Conservation (phyloP, 495 filamentous ascomycete genomes). For the Talaromyces proteolyticus region DNA sequence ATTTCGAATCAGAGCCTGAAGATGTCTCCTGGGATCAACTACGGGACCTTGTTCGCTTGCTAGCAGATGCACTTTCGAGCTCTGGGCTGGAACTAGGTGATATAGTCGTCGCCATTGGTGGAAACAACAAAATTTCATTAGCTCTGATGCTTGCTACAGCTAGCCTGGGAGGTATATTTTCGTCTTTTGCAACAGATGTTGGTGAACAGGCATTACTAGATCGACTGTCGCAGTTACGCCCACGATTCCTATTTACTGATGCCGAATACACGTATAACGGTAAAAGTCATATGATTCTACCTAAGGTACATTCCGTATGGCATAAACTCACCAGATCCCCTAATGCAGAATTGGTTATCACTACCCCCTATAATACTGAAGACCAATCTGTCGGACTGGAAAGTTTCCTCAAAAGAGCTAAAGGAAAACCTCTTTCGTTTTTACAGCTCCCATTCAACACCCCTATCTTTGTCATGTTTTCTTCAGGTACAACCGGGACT, state of each 20-base stretch:
- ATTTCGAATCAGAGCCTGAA: conserved; percentile 44
- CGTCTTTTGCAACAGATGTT: conserved; percentile 65
- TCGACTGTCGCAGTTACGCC: conserved; percentile 58
- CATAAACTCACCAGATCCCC: conserved; percentile 23
- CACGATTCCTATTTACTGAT: conserved; percentile 64
- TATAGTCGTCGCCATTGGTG: conserved; percentile 61
- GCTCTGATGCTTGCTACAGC: conserved; percentile 49
- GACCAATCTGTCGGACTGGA: conserved; percentile 34
- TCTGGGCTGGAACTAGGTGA: conserved; percentile 54
- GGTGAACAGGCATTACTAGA: conserved; percentile 65
- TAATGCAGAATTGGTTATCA: conserved; percentile 25
- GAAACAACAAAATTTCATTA: conserved; percentile 61
- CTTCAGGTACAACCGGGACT: conserved; percentile 63
- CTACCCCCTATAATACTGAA: conserved; percentile 39
- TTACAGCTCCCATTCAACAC: conserved; percentile 55
- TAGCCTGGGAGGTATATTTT: conserved; percentile 53
- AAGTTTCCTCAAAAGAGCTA: conserved; percentile 6
- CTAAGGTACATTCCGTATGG: conserved; percentile 46
- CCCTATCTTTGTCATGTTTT: conserved; percentile 69
- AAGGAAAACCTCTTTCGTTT: conserved; percentile 33
- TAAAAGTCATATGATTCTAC: conserved; percentile 55
- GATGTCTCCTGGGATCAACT: conserved; percentile 55
- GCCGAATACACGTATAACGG: conserved; percentile 68
- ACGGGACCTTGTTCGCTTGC: conserved; percentile 38
- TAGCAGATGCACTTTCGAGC: conserved; percentile 53